These are phyloP conservation scores for Aspergillus luchuensis DNA, from an alignment of 2,329 filamentous ascomycete species.

Conservation along the genomic window DNA sequence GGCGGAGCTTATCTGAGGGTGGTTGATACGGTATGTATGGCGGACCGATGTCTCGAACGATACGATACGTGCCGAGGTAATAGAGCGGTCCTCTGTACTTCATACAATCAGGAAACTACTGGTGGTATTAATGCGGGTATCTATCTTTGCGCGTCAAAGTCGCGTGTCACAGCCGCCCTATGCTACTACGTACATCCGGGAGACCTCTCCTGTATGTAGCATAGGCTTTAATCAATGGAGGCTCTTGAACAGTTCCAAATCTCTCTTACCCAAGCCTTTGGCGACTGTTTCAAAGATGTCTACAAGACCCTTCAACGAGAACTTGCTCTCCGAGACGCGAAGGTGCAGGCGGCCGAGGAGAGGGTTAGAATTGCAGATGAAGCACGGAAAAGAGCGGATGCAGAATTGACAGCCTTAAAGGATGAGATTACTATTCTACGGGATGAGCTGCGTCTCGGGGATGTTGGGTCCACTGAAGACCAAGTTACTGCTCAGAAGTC, in stretches of 20 bases:
- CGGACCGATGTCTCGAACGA: neutral
- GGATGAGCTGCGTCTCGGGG: slow-evolving; percentile 23
- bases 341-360: slow-evolving; percentile 26
- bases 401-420: slow-evolving; percentile 25
- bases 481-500: slow-evolving; percentile 19
- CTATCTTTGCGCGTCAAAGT: neutral
- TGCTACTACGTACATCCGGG: neutral
- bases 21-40: neutral
- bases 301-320: slow-evolving; percentile 29
- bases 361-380: slow-evolving; percentile 23
- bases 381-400: slow-evolving; percentile 20
- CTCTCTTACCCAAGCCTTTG: slow-evolving; percentile 31
- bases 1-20: slow-evolving; percentile 13
- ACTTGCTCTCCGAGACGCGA: slow-evolving; percentile 25
- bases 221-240: slow-evolving; percentile 30
- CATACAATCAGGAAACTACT: neutral
- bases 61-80: neutral
- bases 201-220: neutral
- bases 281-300: slow-evolving; percentile 32
- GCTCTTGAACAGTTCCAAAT: slow-evolving; percentile 33
- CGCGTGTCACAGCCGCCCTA: neutral
- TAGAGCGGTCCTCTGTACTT: neutral
- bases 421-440: slow-evolving; percentile 25
- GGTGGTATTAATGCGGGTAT: neutral
- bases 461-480: slow-evolving; percentile 16